Evolutionary conservation across 2,329 filamentous ascomycete species (phyloP), one percentile per base, ranked within the genome.

Genomic region (Chrysoporthe puriensis): DNA sequence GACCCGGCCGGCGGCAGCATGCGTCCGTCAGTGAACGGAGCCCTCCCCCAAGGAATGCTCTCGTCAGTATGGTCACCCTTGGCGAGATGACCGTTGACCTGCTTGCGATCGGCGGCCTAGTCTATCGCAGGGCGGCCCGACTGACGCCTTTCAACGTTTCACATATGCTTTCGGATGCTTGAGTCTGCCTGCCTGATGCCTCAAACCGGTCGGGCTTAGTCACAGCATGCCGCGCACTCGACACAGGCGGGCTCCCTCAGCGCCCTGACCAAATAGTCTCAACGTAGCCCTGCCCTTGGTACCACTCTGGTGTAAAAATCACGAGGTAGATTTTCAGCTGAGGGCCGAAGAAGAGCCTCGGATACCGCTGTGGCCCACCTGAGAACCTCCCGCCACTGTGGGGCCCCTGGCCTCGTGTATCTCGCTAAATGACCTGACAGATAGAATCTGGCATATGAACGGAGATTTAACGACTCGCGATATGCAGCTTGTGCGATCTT

Each of bases 401-500:
- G 52, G 52, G 18, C 42, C 9, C 9, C 43, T 48, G 13, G 61
- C 34, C 46, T 50, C 56, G 44, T 60, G 63, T 60, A 60, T 60
- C 54, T 60, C 54, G 63, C 63, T 65, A 59, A 66, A 59, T 44
- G 59, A 70, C 63, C 59, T 70, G 65, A 64, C 65, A 64, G 62
- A 44, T 57, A 62, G 46, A 42, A 68, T 70, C 66, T 68, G 68
- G 57, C 65, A 68, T 63, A 48, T 32, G 57, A 34, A 58, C 68
- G 68, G 66, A 70, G 62, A 68, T 66, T 65, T 70, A 65, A 59
- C 68, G 62, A 70, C 54, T 68, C 63, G 62, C 32, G 44, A 68
- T 54, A 64, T 69, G 66, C 68, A 69, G 65, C 44, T 59, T 65
- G 63, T 65, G 56, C 43, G 54, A 65, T 65, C 56, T 65, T 65